Conservation (phyloP, 1,284 basidiomycete species). For the Boletus sp. region DNA sequence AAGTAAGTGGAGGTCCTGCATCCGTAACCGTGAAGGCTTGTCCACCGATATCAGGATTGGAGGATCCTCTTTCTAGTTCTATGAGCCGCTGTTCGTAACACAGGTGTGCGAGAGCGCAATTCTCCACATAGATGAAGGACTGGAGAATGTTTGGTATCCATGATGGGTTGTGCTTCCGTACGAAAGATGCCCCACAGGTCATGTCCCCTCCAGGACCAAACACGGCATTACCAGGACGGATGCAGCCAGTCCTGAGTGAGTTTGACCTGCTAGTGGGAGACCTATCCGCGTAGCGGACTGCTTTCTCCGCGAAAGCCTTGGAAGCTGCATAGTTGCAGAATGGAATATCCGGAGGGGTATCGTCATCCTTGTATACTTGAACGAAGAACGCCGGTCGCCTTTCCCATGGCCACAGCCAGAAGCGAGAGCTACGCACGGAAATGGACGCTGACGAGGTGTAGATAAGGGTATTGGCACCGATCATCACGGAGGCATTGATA, state of each 20-base stretch:
- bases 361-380: constrained; percentile 58
- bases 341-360: constrained; percentile 46
- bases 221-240: constrained; percentile 71
- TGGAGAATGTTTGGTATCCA: constrained; percentile 58
- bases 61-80: constrained; percentile 38
- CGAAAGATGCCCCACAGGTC: constrained; percentile 57
- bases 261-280: constrained; percentile 32
- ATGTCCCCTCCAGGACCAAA: constrained; percentile 72
- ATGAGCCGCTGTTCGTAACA: constrained; percentile 66
- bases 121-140: constrained; percentile 70
- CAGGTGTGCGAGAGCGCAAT: constrained; percentile 64
- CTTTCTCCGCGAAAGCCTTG: constrained; percentile 50
- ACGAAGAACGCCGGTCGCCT: constrained; percentile 48
- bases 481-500: constrained; percentile 38
- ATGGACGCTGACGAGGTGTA: constrained; percentile 65
- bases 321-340: constrained; percentile 69
- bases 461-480: constrained; percentile 49
- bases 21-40: constrained; percentile 63
- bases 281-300: constrained; percentile 54
- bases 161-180: constrained; percentile 53
- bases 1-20: constrained; percentile 55
- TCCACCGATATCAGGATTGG: constrained; percentile 63
- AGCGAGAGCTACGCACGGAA: constrained; percentile 48
- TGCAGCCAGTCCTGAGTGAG: constrained; percentile 58
- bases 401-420: constrained; percentile 72